These are phyloP conservation scores for Cinnamomum micranthum DNA, from an alignment of 164 flowering plant genomes.

Conservation along the genomic window DNA sequence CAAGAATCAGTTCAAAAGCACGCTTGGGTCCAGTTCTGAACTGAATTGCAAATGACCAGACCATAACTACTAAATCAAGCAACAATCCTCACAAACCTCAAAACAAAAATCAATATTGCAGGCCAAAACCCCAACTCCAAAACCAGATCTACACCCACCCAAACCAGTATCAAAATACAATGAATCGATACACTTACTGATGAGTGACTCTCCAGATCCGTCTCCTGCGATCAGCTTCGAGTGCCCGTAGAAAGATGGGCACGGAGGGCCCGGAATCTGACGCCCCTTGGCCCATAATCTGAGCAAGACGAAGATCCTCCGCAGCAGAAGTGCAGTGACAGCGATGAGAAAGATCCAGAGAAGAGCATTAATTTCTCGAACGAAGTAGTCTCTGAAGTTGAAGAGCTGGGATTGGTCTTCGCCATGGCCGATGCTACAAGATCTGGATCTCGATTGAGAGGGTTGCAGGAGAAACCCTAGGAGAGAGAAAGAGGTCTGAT, in stretches of 20 bases:
- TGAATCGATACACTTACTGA: slow-evolving; percentile 7
- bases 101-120: neutral
- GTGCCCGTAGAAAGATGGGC: slow-evolving; percentile 49
- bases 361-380: slow-evolving; percentile 38
- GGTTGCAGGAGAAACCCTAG: no score
- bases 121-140: neutral
- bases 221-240: slow-evolving; percentile 25
- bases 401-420: slow-evolving; percentile 9
- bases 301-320: slow-evolving; percentile 24
- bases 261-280: slow-evolving; percentile 50
- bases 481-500: no score
- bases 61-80: no score
- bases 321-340: slow-evolving; percentile 31
- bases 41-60: no score
- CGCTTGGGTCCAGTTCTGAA: neutral
- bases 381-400: slow-evolving; percentile 33
- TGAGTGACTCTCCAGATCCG: slow-evolving; percentile 17
- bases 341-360: slow-evolving; percentile 47
- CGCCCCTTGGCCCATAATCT: slow-evolving; percentile 35
- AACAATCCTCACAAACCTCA: no score
- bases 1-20: no score
- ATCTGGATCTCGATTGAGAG: neutral
- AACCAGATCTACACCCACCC: neutral
- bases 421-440: neutral
- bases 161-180: neutral